Evolutionary conservation across 2,329 filamentous ascomycete genomes (phyloP).

Genomic region (Colletotrichum sublineola): DNA sequence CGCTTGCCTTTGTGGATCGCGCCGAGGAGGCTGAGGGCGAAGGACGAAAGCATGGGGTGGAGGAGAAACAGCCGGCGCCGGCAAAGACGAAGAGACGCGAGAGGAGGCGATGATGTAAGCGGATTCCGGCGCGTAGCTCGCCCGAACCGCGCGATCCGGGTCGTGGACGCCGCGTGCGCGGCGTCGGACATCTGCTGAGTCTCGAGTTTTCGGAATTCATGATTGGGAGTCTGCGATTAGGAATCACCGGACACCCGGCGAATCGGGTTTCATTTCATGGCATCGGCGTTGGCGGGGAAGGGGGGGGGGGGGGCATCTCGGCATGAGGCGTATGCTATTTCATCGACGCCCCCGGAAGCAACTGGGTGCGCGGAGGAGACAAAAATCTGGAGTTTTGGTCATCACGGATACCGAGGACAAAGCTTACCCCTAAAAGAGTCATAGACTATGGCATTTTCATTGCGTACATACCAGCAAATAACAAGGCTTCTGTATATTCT

Average conservation of each 20-base stretch:
- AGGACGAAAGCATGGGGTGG: not conserved
- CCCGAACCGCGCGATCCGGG: not conserved
- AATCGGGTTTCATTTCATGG: conserved; percentile 16
- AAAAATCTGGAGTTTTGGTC: conserved; percentile 12
- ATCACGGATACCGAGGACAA: conserved; percentile 16
- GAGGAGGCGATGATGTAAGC: not conserved
- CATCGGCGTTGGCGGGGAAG: conserved; percentile 28
- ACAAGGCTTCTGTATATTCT: not conserved
- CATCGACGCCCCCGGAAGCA: not conserved
- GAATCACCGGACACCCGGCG: not conserved
- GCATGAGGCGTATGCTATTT: not conserved
- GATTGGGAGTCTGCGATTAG: not conserved
- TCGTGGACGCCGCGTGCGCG: conserved; percentile 18
- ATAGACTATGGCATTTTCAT: conserved; percentile 5
- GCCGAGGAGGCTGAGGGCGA: not conserved
- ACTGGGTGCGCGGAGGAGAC: not conserved
- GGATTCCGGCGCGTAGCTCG: conserved; percentile 10
- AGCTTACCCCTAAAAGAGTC: not conserved
- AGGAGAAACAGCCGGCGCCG: not conserved
- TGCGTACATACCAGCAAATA: not conserved
- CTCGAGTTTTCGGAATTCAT: too few relatives aligned
- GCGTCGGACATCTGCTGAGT: conserved; percentile 29
- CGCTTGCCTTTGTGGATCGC: conserved; percentile 20
- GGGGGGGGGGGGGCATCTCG: not conserved
- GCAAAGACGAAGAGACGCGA: conserved; percentile 23